Conservation (phyloP, 257 asterid genomes). For the Buddleja alternifolia region DNA sequence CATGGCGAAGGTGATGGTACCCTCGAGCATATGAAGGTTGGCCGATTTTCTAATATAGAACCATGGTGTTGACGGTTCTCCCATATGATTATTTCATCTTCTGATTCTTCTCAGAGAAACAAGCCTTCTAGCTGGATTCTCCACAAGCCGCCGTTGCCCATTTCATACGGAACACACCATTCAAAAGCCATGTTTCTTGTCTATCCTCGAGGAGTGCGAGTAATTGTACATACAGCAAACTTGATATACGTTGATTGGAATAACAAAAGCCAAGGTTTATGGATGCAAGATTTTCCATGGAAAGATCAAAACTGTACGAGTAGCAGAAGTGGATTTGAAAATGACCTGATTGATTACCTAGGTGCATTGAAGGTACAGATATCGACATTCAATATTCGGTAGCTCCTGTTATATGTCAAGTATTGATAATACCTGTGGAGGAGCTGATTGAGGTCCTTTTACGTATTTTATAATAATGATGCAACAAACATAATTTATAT, state of each 20-base stretch:
- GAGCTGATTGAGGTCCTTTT: conserved; percentile 22
- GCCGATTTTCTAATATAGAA: conserved; percentile 14
- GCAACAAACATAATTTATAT: neutral
- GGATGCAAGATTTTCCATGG: conserved; percentile 99
- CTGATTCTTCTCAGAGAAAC: conserved; percentile 64
- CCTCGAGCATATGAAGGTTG: conserved; percentile 87
- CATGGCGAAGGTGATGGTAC: conserved; percentile 96
- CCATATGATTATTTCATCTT: conserved; percentile 32
- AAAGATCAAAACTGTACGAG: conserved; percentile 60
- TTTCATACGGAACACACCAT: conserved; percentile 97
- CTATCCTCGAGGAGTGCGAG: conserved; percentile 88
- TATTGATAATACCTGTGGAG: conserved; percentile 3
- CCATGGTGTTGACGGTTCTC: conserved; percentile 35
- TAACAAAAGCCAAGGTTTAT: conserved; percentile 94
- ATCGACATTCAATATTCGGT: conserved; percentile 6
- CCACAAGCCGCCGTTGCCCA: conserved; percentile 97
- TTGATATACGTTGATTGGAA: conserved; percentile 94
- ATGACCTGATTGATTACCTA: conserved; percentile 82
- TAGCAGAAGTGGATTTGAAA: conserved; percentile 73
- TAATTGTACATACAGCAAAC: conserved; percentile 90
- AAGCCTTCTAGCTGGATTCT: conserved; percentile 81
- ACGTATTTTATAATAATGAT: neutral
- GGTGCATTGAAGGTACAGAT: conserved; percentile 69
- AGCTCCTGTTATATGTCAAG: conserved; percentile 10
- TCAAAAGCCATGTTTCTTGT: conserved; percentile 97